Percentiles rank a stretch among this genome's conserved stretches.
Conservation (phyloP, 75 land plant species). For the Picea sitchensis region DNA sequence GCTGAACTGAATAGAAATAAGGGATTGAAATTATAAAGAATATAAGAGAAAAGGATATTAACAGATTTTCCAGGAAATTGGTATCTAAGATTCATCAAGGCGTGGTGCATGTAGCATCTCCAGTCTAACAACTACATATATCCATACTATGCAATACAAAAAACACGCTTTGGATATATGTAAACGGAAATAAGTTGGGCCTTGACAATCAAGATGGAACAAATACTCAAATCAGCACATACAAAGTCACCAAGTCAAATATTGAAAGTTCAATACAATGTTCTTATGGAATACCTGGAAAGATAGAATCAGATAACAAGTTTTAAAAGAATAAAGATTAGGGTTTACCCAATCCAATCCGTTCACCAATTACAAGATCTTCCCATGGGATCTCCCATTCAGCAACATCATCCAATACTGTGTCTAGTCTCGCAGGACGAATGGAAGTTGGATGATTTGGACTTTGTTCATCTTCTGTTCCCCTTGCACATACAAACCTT, state of each 20-base stretch:
- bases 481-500: constrained; percentile 15
- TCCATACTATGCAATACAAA: no score
- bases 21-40: no score
- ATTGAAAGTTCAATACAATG: background rate
- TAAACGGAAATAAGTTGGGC: background rate
- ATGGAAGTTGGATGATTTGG: constrained; percentile 14
- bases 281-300: background rate
- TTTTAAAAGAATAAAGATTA: background rate
- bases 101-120: no score
- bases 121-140: no score
- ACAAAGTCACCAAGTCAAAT: background rate
- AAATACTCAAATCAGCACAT: background rate
- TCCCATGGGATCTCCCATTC: constrained; percentile 85
- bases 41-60: no score
- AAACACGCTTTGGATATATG: no score
- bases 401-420: constrained; percentile 69
- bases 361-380: constrained; percentile 75
- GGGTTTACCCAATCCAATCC: constrained; percentile 73
- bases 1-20: no score
- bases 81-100: no score
- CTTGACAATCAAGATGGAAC: background rate
- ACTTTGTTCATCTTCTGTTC: constrained; percentile 17
- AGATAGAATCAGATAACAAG: background rate
- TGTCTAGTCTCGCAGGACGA: constrained; percentile 29
- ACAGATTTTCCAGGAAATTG: no score